phyloP scores from a whole-genome alignment of 2,329 filamentous ascomycete species.

The Corynespora cassiicola region DNA sequence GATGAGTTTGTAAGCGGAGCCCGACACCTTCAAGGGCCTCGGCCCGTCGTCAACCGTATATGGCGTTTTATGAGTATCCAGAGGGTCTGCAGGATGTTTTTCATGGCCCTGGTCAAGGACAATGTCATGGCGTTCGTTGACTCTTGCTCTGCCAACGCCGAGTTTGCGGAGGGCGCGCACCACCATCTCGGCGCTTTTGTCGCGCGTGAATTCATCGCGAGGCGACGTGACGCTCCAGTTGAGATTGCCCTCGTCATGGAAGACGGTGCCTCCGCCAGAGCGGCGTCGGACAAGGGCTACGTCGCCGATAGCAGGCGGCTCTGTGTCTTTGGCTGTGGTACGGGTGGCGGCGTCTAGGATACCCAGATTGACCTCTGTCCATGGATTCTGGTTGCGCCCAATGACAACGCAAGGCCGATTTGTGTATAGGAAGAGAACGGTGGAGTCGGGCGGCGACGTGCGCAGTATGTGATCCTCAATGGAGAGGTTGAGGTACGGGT shows the following conservation, averaged over 20 bases:
- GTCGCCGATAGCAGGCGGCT: conserved; percentile 47
- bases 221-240: conserved; percentile 95
- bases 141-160: conserved; percentile 66
- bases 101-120: conserved; percentile 67
- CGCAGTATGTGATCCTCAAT: conserved; percentile 91
- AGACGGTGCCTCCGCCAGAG: conserved; percentile 90
- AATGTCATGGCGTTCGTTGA: conserved; percentile 94
- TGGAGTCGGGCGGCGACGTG: conserved; percentile 73
- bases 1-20: conserved; percentile 94
- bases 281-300: conserved; percentile 78
- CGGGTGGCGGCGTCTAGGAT: conserved; percentile 57
- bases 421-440: conserved; percentile 83
- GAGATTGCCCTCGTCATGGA: conserved; percentile 90
- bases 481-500: conserved; percentile 90
- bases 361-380: conserved; percentile 83
- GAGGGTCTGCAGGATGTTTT: conserved; percentile 29
- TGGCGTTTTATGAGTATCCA: conserved; percentile 53
- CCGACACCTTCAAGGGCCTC: conserved; percentile 76
- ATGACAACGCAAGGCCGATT: conserved; percentile 90
- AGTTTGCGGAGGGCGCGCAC: conserved; percentile 76
- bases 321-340: conserved; percentile 35
- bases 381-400: conserved; percentile 97
- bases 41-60: conserved; percentile 46
- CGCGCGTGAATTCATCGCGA: conserved; percentile 75
- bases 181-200: conserved; percentile 92